These are phyloP conservation scores for Allomyces javanicus DNA, from an alignment of 192 early-diverging fungal species.

Conservation along the genomic window DNA sequence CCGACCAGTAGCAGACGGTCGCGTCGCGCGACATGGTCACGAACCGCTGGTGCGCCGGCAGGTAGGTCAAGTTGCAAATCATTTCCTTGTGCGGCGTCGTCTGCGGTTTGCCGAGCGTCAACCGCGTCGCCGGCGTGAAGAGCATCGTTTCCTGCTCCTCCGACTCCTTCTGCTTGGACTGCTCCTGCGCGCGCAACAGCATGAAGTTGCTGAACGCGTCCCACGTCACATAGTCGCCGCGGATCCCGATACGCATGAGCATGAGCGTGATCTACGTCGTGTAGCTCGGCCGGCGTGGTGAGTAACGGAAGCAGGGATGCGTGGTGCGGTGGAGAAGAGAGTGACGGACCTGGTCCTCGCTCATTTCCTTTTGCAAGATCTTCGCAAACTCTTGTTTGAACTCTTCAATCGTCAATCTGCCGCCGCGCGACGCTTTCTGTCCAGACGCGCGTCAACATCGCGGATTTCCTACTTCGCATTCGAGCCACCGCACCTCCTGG, in stretches of 20 bases:
- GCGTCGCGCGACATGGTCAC: slow-evolving; percentile 25
- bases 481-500: neutral
- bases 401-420: slow-evolving; percentile 9
- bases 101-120: slow-evolving; percentile 2
- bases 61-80: slow-evolving; percentile 15
- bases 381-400: slow-evolving; percentile 26
- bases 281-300: neutral
- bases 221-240: slow-evolving; percentile 31
- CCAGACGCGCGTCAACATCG: too few species aligned
- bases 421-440: slow-evolving; percentile 1
- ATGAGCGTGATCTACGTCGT: slow-evolving; percentile 16
- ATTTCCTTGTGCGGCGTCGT: slow-evolving; percentile 23
- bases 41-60: slow-evolving; percentile 11
- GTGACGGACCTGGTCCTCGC: slow-evolving; percentile 18
- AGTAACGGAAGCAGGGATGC: neutral
- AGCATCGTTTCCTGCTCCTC: slow-evolving; percentile 12
- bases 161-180: slow-evolving; percentile 24
- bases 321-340: too few species aligned
- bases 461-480: too few species aligned
- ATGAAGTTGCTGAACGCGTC: slow-evolving; percentile 39
- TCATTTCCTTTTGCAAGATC: slow-evolving; percentile 20
- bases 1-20: slow-evolving; percentile 25
- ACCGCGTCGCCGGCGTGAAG: slow-evolving; percentile 8
- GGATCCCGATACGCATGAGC: slow-evolving; percentile 41
- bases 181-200: slow-evolving; percentile 24